Evolutionary conservation across 2,329 filamentous ascomycete genomes (phyloP).

Genomic region (Diaporthe capsici): DNA sequence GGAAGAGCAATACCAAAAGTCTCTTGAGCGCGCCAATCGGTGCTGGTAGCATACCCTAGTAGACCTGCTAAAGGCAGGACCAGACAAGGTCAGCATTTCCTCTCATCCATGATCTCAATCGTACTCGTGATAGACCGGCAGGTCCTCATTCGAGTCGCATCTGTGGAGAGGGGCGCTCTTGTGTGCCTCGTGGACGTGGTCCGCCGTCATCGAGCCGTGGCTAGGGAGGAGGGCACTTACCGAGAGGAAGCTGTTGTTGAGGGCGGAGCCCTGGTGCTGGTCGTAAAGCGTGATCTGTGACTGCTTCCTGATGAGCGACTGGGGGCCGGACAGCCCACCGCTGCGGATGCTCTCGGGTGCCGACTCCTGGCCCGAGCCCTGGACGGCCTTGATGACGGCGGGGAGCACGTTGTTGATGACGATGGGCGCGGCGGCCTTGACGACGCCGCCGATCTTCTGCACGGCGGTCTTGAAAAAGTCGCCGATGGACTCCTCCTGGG

Average conservation of each 20-base stretch:
- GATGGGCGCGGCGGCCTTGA: neutral
- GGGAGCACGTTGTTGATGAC: neutral
- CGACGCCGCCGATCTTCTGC: neutral
- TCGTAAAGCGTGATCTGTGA: neutral
- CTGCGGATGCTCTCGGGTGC: neutral
- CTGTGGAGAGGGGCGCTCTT: neutral
- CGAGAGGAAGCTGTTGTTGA: neutral
- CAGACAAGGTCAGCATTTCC: neutral
- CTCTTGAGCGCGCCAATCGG: neutral
- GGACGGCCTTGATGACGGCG: slow-evolving; percentile 4
- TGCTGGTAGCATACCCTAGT: neutral
- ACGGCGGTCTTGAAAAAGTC: neutral
- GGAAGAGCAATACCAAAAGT: neutral
- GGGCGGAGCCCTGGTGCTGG: neutral
- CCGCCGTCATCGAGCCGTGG: neutral
- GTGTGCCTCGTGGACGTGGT: neutral
- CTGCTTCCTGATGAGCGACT: neutral
- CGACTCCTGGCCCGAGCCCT: neutral
- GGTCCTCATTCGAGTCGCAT: slow-evolving; percentile 4
- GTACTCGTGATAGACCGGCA: neutral
- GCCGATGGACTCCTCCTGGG: neutral
- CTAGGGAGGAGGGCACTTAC: slow-evolving; percentile 11
- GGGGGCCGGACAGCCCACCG: neutral
- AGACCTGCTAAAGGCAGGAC: neutral
- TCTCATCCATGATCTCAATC: neutral